Percentiles rank a stretch among this genome's conserved stretches.
phyloP scores from a whole-genome alignment of 2,329 filamentous ascomycete genomes.

The Sporothrix variecibatus region DNA sequence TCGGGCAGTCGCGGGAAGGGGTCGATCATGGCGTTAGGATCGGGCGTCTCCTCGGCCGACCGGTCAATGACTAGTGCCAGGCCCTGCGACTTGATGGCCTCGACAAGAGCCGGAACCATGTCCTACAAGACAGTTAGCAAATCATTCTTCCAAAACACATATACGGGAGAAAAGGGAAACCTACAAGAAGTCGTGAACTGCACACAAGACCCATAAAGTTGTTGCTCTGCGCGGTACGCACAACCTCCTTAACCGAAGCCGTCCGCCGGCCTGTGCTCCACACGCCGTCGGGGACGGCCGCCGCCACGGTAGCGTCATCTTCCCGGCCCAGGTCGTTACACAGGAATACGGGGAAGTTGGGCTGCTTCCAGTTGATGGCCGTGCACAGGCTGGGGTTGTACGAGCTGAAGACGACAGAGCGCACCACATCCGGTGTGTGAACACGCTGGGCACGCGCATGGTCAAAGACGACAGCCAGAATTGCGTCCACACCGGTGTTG shows the following conservation, averaged over 20 bases:
- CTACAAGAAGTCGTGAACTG: conserved; percentile 79
- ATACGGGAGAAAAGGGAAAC: conserved; percentile 39
- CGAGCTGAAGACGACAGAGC: conserved; percentile 91
- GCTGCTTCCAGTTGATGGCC: conserved; percentile 98
- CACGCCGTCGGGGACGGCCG: conserved; percentile 42
- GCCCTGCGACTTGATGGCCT: conserved; percentile 92
- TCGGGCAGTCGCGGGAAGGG: conserved; percentile 67
- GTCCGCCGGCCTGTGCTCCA: conserved; percentile 68
- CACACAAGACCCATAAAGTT: conserved; percentile 98
- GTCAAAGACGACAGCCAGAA: conserved; percentile 85
- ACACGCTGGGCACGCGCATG: conserved; percentile 71
- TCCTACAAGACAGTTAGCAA: conserved; percentile 57
- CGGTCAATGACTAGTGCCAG: conserved; percentile 90
- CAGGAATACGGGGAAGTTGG: conserved; percentile 93
- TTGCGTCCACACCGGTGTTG: conserved; percentile 81
- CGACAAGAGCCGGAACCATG: conserved; percentile 87
- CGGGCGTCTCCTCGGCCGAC: conserved; percentile 57
- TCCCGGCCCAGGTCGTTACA: conserved; percentile 86
- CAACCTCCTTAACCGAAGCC: conserved; percentile 90
- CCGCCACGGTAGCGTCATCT: conserved; percentile 40
- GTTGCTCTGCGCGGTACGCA: conserved; percentile 88
- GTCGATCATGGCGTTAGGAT: conserved; percentile 46
- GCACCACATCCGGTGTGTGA: conserved; percentile 70
- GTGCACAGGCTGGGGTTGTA: conserved; percentile 90
- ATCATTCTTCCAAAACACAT: conserved; percentile 6